Evolutionary conservation across 768 basidiomycete species (phyloP).

Genomic region (Russula brevipes): DNA sequence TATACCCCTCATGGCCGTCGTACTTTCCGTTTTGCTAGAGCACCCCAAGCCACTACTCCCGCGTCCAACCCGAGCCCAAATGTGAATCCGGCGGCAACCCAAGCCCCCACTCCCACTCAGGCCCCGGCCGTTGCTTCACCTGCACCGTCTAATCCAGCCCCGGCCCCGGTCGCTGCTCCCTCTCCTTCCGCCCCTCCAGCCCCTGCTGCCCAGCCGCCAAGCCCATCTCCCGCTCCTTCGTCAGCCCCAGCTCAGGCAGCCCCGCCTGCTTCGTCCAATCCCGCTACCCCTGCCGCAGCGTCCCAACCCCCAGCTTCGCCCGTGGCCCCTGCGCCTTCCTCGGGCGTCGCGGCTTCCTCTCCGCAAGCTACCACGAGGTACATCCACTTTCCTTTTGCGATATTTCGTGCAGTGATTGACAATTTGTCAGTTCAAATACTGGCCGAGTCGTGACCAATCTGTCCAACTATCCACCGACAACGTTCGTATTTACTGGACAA

Average conservation of each 20-base stretch:
- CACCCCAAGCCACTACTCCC: background rate
- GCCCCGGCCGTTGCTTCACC: background rate
- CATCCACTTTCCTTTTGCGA: background rate
- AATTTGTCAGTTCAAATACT: background rate
- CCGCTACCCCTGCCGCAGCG: background rate
- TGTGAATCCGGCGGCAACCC: background rate
- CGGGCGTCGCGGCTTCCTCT: background rate
- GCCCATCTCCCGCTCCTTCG: background rate
- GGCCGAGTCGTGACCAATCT: background rate
- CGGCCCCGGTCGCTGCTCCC: background rate
- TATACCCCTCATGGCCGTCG: background rate
- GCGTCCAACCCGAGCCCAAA: background rate
- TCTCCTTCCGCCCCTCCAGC: background rate
- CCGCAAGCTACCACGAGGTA: background rate
- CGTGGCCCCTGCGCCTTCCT: background rate
- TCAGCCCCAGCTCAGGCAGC: background rate
- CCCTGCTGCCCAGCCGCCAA: background rate
- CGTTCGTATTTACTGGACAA: background rate
- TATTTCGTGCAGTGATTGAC: background rate
- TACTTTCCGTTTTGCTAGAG: constrained; percentile 5
- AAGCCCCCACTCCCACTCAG: background rate
- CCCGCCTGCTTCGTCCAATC: background rate
- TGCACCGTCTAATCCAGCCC: background rate
- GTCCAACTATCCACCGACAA: background rate
- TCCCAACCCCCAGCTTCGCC: background rate